A percentile compares a stretch with the other conserved stretches of the same genome.
Evolutionary conservation across 2,329 filamentous ascomycete species (phyloP).

Genomic region (Cordyceps cicadae): DNA sequence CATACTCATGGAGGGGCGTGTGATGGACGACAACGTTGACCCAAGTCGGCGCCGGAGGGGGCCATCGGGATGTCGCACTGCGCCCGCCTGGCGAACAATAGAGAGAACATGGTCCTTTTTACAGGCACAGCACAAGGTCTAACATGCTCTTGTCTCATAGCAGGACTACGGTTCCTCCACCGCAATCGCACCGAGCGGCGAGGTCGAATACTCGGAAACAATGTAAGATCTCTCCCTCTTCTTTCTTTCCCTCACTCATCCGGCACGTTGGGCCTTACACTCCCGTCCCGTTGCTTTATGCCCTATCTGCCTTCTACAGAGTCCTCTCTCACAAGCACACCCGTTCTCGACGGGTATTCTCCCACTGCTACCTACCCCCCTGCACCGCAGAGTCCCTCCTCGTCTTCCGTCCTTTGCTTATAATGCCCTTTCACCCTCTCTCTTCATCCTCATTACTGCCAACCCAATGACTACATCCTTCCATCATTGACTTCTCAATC

Average conservation of each 20-base stretch:
- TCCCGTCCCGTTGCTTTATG: background rate
- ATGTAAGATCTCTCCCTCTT: conserved; percentile 33
- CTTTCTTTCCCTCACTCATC: conserved; percentile 16
- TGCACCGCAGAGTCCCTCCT: background rate
- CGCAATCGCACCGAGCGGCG: conserved; percentile 28
- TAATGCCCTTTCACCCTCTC: background rate
- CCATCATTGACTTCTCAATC: background rate
- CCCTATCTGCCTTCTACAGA: background rate
- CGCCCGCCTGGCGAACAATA: conserved; percentile 1
- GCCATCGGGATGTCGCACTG: conserved; percentile 5
- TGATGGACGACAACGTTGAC: background rate
- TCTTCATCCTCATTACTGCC: background rate
- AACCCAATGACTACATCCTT: background rate
- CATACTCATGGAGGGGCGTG: background rate
- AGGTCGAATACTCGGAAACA: conserved; percentile 45
- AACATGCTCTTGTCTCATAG: conserved; percentile 19
- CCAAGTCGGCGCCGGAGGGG: background rate
- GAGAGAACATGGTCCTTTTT: background rate
- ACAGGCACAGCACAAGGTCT: conserved; percentile 1
- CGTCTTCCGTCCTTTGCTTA: background rate
- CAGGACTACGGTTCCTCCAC: conserved; percentile 50
- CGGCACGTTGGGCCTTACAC: conserved; percentile 1
- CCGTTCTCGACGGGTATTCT: background rate
- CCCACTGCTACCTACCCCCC: background rate
- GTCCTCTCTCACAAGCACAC: background rate